These are phyloP conservation scores for Dipteronia dyeriana DNA, from an alignment of 345 rosid genomes.

Conservation along the genomic window DNA sequence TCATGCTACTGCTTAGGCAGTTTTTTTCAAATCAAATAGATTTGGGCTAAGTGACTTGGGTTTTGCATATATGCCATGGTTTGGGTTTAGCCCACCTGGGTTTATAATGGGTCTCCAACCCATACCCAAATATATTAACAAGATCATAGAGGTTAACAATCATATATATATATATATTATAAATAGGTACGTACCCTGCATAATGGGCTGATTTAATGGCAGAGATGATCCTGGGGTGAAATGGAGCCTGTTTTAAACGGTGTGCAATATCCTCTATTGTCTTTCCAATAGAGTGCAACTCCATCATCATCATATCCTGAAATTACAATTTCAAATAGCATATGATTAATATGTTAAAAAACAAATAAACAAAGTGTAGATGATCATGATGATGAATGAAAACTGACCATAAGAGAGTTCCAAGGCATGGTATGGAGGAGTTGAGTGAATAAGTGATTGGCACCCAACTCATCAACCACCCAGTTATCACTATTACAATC, in stretches of 20 bases:
- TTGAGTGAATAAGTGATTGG: constrained; percentile 15
- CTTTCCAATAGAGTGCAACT: constrained; percentile 22
- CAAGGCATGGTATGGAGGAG: neutral
- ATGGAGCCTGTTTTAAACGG: constrained; percentile 21
- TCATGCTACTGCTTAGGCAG: too few species aligned
- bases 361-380: neutral
- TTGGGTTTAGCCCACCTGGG: too few species aligned
- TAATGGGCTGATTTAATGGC: constrained; percentile 30
- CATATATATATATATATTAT: too few species aligned
- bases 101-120: too few species aligned
- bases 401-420: constrained; percentile 4
- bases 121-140: too few species aligned
- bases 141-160: too few species aligned
- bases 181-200: constrained; percentile 4
- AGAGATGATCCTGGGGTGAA: constrained; percentile 23
- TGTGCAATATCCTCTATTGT: constrained; percentile 30
- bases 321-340: neutral
- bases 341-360: neutral
- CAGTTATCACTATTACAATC: constrained; percentile 34
- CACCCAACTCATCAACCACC: constrained; percentile 27
- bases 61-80: too few species aligned
- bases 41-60: too few species aligned
- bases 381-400: neutral
- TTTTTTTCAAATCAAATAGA: too few species aligned
- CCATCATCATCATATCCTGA: constrained; percentile 36